Percentiles rank a stretch among this genome's conserved stretches.
Conservation (phyloP, 73 alveolate genomes). For the Paramecium tetraurelia region DNA sequence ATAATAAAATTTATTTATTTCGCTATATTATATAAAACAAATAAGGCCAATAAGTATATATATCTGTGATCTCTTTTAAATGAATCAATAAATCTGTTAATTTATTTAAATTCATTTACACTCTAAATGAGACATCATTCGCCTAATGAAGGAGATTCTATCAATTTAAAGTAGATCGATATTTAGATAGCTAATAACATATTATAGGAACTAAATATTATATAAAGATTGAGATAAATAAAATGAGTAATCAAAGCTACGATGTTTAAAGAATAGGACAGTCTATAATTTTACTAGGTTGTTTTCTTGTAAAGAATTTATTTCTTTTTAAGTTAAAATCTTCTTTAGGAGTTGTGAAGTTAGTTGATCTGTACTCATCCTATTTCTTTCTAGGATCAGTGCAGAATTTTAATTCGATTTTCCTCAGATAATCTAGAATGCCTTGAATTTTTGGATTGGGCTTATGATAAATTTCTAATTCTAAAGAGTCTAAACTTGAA, state of each 20-base stretch:
- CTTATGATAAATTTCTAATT: background rate
- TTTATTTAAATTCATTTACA: background rate
- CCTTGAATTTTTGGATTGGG: background rate
- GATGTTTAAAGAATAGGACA: background rate
- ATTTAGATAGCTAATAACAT: background rate
- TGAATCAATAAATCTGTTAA: background rate
- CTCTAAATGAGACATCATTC: background rate
- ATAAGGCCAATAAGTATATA: background rate
- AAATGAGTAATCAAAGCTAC: background rate
- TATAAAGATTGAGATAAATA: background rate
- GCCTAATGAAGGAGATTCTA: background rate
- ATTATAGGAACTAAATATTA: background rate
- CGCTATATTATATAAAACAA: background rate
- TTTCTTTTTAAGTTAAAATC: background rate
- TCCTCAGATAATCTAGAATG: background rate
- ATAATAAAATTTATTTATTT: background rate
- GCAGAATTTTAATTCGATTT: background rate
- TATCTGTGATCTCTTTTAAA: background rate
- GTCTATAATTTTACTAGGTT: background rate
- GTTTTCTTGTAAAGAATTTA: background rate
- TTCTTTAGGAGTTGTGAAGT: background rate
- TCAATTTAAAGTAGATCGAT: background rate
- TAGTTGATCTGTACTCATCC: background rate
- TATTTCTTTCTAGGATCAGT: conserved; percentile 3
- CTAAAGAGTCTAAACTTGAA: conserved; percentile 29